Evolutionary conservation across 768 basidiomycete species (phyloP), one percentile per base, ranked within the genome.

Genomic region (Suillus cothurnatus): DNA sequence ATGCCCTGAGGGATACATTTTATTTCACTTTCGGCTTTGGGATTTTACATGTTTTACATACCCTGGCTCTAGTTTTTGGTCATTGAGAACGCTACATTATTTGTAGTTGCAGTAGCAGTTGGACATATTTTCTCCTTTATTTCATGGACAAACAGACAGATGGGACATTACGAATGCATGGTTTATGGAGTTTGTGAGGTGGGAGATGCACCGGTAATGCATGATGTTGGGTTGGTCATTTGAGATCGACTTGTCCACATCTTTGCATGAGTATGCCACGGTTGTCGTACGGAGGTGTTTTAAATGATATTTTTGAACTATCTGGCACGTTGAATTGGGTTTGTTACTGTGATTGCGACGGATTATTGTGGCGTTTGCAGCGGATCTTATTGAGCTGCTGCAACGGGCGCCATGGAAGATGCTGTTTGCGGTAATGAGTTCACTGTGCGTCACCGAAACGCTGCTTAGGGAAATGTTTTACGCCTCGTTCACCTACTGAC

Each of bases 141-240:
- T 39, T 28, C 17, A 28, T 41, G 38, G 38, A 39, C 53, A 34
- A 9, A n/a, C 32, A 55, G 31, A 32, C 52, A 52, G 28, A 31
- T 11, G 71, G 68, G 59, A 76, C 64, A 53, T 36, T 72, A 69
- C 67, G 67, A 70, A 59, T 12, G 39, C 67, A 68, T 50, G 41
- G 41, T 49, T 66, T 60, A 39, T 6, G 1, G 52, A 53, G 28
- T 53, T 31, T 31, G 14, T 60, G 32, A 32, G n/a, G 50, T 26
- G 14, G 41, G 31, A 47, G 55, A 57, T n/a, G n/a, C n/a, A n/a
- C n/a, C 9, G 32, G 9, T 8, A 7, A 34, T 32, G 5, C 28
- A 4, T 47, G 52, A 23, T 53, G 21, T 56, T 55, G 49, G 60
- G 28, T 17, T 61, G n/a, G n/a, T 57, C 3, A 55, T 31, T 49